Base-by-base conservation (phyloP, 1,284 basidiomycete genomes). In the Ganoderma resinaceum region DNA sequence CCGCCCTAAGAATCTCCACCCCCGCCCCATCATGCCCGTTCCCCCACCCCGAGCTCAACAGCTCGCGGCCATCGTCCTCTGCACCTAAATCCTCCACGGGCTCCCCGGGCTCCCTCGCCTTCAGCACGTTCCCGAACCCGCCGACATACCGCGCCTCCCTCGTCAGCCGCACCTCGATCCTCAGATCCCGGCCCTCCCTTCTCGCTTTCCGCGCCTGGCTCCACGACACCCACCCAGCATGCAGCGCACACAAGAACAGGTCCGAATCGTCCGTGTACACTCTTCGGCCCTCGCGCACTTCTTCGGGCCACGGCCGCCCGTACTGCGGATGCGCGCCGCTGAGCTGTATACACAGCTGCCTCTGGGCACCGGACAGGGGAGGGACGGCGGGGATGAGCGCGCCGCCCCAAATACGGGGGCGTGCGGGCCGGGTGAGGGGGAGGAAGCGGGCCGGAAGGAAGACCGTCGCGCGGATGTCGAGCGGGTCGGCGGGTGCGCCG, bases 211-310 rank as follows among this genome's bases (percentile, higher is more conserved):
- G 71, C 33, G 88, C 82, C 2, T 83, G 84, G 71, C 83, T 85
- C 91, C 91, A 92, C 20, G 86, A 87, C 9, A 89, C 78, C 79
- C 86, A 85, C 2, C 86, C 89, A 2, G 90, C 83, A 73, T 94
- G 92, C 31, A 91, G 82, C 2, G 93, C 94, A 70, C 93, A 94
- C 37, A 93, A 76, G 66, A 94, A 86, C 66, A 94, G 75, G 70
- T 91, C 88, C 31, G 89, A 91, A 77, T 93, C 91, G 78, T 93
- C 91, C 4, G 91, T 94, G 78, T 93, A 93, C 62, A 91, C 78
- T n/a, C 80, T 71, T 35, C 80, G 72, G 78, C 69, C 85, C 76
- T 62, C 87, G 38, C 72, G 68, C 55, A 75, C 64, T 70, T 78
- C 78, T 40, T 66, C 63, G 37, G 75, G 75, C 63, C 73, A 74